These are phyloP conservation scores for Lactarius hatsudake DNA, from an alignment of 768 basidiomycete species.

Conservation along the genomic window DNA sequence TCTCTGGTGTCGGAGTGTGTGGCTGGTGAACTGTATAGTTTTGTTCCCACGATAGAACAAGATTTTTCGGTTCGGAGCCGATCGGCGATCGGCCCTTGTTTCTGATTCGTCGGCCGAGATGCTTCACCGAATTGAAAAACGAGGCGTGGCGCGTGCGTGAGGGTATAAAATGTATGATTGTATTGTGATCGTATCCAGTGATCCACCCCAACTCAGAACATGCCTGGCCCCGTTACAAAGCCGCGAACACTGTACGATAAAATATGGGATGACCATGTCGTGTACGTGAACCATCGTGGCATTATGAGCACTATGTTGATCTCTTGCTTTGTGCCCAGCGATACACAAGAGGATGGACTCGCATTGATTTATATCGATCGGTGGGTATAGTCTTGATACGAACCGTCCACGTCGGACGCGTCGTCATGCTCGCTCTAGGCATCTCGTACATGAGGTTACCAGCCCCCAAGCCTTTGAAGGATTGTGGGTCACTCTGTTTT, in stretches of 20 bases:
- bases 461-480: slow-evolving; percentile 63
- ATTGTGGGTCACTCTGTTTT: slow-evolving; percentile 35
- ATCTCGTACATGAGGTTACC: slow-evolving; percentile 63
- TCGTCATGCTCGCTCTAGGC: slow-evolving; percentile 35
- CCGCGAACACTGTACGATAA: slow-evolving; percentile 96
- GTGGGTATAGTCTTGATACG: slow-evolving; percentile 30
- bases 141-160: neutral
- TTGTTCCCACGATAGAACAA: slow-evolving; percentile 1
- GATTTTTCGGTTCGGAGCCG: slow-evolving; percentile 9
- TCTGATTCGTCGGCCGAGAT: slow-evolving; percentile 5
- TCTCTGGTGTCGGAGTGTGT: slow-evolving; percentile 10
- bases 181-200: neutral
- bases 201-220: slow-evolving; percentile 29
- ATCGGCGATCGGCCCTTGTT: slow-evolving; percentile 12
- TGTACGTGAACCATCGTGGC: slow-evolving; percentile 46
- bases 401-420: slow-evolving; percentile 1
- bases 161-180: neutral
- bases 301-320: neutral
- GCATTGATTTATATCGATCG: slow-evolving; percentile 73
- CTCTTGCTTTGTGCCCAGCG: slow-evolving; percentile 40
- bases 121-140: neutral
- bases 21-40: slow-evolving; percentile 36
- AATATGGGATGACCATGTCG: slow-evolving; percentile 96
- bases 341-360: slow-evolving; percentile 70
- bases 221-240: slow-evolving; percentile 54